Conservation (phyloP, 2,329 filamentous ascomycete genomes). For the Diaporthe vaccinii region DNA sequence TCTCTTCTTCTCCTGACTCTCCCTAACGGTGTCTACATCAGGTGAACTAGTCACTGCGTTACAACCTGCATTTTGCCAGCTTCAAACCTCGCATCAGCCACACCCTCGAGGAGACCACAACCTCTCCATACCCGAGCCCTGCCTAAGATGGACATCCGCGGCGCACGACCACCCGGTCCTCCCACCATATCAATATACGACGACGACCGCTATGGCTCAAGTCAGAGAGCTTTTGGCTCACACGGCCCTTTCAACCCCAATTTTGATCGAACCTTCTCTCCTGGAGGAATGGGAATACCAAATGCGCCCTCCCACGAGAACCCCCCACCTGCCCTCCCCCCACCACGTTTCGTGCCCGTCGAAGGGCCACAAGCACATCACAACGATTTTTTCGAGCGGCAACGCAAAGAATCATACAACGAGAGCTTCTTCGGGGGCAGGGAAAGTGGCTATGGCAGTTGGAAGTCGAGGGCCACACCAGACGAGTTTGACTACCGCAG, state of each 20-base stretch:
- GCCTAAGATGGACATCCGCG: slow-evolving; percentile 40
- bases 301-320: slow-evolving; percentile 51
- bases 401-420: slow-evolving; percentile 47
- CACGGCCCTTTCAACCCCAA: slow-evolving; percentile 34
- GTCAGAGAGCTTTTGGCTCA: slow-evolving; percentile 34
- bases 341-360: slow-evolving; percentile 56
- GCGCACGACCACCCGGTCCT: slow-evolving; percentile 35
- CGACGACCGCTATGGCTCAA: slow-evolving; percentile 30
- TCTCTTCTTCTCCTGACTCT: slow-evolving; percentile 4
- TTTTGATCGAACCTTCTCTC: slow-evolving; percentile 34
- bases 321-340: slow-evolving; percentile 61
- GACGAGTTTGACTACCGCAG: slow-evolving; percentile 54
- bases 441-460: slow-evolving; percentile 55
- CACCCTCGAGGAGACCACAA: background rate
- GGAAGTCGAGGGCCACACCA: slow-evolving; percentile 44
- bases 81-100: background rate
- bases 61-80: background rate
- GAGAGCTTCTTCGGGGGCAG: slow-evolving; percentile 48
- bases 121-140: background rate
- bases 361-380: slow-evolving; percentile 50
- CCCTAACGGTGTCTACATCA: background rate
- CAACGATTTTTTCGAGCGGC: slow-evolving; percentile 42
- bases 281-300: slow-evolving; percentile 58
- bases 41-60: background rate
- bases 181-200: slow-evolving; percentile 39